Base-by-base conservation (phyloP, 129 eudicot genomes). In the Flaveria linearis region DNA sequence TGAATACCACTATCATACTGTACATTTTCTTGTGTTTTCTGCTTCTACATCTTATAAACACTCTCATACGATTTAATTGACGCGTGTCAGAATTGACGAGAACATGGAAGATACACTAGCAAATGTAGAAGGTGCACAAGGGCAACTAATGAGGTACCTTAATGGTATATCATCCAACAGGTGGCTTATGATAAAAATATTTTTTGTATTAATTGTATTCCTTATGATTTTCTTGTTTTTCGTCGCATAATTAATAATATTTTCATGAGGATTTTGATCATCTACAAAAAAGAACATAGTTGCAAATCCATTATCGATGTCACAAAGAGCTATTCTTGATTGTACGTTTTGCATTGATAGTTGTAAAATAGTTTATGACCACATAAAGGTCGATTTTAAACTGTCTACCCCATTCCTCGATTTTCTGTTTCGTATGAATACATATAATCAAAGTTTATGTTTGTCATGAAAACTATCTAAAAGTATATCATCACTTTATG, bases 71-170 rank as follows among this genome's bases (percentile, higher is more conserved):
- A 36, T 9, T 30, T 4, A 43, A 43, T 43, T 51, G 17, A 30
- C 43, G 73, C 14, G 1, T 73, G 53, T 62, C 86, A 91, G 97
- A 90, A 91, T 91, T 26, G 97, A 91, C 22, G 96, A 90, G 82
- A 90, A 90, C 85, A 90, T 90, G 93, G 96, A 90, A 25, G 96
- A 90, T 72, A 87, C 97, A 0, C 73, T 91, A 0, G 83, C 95
- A 30, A 91, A 91, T 80, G 97, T 91, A 77, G 97, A 91, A 58
- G 95, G 94, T 10, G 97, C 97, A 61, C 97, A 91, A 82, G 91
- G 86, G 71, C 92, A 87, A 70, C 81, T 91, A 76, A 86, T 85
- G 75, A 86, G 87, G 87, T 88, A 88, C 81, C 89, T 91, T 36
- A 91, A 88, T 83, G 80, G 97, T 68, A 88, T 91, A 78, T 91